phyloP scores from a whole-genome alignment of 106 monocot genomes.

The Acorus calamus region DNA sequence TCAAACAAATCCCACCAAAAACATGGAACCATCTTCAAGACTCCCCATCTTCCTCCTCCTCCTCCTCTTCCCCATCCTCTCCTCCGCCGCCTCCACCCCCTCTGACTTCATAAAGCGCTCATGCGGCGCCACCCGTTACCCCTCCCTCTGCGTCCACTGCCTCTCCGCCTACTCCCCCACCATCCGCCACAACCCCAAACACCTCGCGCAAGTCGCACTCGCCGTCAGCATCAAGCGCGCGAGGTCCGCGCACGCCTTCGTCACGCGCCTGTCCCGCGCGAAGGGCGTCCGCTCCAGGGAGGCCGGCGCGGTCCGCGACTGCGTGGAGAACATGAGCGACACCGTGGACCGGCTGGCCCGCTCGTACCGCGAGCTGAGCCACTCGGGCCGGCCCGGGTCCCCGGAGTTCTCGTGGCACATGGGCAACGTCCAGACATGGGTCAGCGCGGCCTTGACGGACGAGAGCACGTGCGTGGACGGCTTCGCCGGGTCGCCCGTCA shows the following conservation, averaged over 20 bases:
- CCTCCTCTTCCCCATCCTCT: neutral
- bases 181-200: constrained; percentile 13
- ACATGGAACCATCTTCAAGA: too few relatives aligned
- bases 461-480: constrained; percentile 50
- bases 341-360: constrained; percentile 27
- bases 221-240: constrained; percentile 13
- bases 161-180: constrained; percentile 13
- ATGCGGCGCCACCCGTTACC: constrained; percentile 24
- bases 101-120: constrained; percentile 16
- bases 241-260: constrained; percentile 21
- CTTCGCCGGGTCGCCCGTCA: constrained; percentile 5
- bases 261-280: constrained; percentile 10
- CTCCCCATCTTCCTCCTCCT: neutral
- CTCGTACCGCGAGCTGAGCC: constrained; percentile 41
- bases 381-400: constrained; percentile 39
- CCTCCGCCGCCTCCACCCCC: neutral
- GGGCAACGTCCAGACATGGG: constrained; percentile 72
- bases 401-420: constrained; percentile 30
- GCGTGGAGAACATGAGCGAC: constrained; percentile 33
- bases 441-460: constrained; percentile 65
- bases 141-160: constrained; percentile 18
- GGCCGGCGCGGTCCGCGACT: constrained; percentile 36
- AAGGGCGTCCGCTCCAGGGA: neutral
- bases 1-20: too few relatives aligned
- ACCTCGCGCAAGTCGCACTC: constrained; percentile 27